Conservation (phyloP, 139 green algal genomes). For the Chlorella sp. region DNA sequence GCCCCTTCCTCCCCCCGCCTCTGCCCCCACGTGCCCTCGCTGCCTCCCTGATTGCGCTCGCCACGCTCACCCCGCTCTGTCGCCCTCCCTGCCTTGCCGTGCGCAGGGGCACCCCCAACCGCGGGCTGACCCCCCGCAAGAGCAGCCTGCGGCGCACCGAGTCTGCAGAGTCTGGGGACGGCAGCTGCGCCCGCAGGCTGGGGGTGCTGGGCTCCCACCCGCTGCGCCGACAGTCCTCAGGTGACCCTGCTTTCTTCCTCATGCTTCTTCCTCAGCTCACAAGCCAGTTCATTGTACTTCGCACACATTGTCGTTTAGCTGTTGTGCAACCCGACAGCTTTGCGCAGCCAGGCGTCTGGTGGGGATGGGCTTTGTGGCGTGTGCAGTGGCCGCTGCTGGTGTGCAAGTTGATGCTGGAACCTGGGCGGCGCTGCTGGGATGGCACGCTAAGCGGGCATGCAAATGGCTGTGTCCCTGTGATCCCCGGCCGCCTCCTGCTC, state of each 20-base stretch:
- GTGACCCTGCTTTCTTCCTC: background rate
- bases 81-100: too few relatives aligned
- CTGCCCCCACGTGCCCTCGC: background rate
- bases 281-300: too few relatives aligned
- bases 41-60: too few relatives aligned
- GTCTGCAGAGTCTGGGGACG: background rate
- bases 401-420: background rate
- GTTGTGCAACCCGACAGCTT: too few relatives aligned
- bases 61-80: background rate
- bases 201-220: constrained; percentile 29
- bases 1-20: background rate
- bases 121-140: constrained; percentile 19
- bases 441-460: too few relatives aligned
- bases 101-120: background rate
- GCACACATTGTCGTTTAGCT: too few relatives aligned
- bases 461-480: background rate
- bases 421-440: too few relatives aligned
- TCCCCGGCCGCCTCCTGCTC: background rate
- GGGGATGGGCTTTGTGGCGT: too few relatives aligned
- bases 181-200: background rate
- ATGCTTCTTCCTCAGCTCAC: too few relatives aligned
- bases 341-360: too few relatives aligned
- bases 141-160: constrained; percentile 32
- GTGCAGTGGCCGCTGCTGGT: too few relatives aligned
- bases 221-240: constrained; percentile 36